These are phyloP conservation scores for Tricholoma terreum DNA, from an alignment of 768 basidiomycete genomes.

Conservation along the genomic window DNA sequence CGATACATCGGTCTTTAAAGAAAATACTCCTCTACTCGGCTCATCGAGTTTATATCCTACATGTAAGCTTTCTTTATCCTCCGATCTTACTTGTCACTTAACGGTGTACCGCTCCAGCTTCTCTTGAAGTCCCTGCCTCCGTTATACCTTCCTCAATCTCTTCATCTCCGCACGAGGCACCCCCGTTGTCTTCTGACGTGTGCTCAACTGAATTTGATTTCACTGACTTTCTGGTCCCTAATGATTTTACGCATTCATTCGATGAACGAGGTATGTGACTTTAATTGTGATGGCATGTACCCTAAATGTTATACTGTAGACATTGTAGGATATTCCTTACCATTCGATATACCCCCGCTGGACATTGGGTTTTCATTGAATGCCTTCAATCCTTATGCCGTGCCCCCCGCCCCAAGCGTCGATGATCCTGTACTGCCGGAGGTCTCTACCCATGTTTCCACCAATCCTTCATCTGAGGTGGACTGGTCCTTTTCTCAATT, in stretches of 20 bases:
- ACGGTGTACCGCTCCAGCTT: background rate
- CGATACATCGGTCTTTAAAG: conserved; percentile 18
- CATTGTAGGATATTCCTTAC: background rate
- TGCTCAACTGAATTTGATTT: background rate
- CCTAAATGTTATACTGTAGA: background rate
- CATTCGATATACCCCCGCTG: background rate
- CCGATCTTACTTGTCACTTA: background rate
- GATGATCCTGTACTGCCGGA: background rate
- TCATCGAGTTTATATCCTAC: background rate
- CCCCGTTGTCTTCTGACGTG: background rate
- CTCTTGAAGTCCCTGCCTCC: background rate
- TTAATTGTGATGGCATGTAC: background rate
- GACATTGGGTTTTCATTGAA: background rate
- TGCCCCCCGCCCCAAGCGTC: background rate
- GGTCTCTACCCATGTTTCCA: too few species aligned
- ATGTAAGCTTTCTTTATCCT: background rate
- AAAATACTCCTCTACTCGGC: conserved; percentile 1
- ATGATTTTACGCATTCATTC: background rate
- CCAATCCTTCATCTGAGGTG: background rate
- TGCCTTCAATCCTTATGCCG: background rate
- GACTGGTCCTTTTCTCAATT: background rate
- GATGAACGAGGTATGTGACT: background rate
- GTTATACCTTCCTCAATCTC: background rate
- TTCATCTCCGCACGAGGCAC: background rate
- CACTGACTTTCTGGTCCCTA: background rate